phyloP scores from a whole-genome alignment of 2,329 filamentous ascomycete species.

The Aschersonia sp. region DNA sequence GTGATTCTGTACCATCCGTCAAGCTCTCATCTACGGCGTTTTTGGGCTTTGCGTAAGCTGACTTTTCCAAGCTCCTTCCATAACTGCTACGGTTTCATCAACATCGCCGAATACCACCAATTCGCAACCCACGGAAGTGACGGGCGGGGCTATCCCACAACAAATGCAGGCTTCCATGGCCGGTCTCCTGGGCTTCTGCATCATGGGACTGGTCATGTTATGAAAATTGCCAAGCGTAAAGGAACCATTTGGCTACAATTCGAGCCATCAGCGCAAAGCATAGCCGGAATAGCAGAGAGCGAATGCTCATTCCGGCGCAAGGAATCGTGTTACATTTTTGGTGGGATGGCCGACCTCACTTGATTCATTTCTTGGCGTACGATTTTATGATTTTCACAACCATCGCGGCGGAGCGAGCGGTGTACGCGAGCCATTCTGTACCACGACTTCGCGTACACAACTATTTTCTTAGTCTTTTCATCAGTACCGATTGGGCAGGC shows the following conservation, averaged over 20 bases:
- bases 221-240: conserved; percentile 5
- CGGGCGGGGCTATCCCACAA: conserved; percentile 17
- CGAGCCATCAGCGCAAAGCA: too few relatives aligned
- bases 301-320: too few relatives aligned
- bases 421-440: neutral
- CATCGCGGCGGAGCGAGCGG: conserved; percentile 1
- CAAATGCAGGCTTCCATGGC: conserved; percentile 19
- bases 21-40: neutral
- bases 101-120: conserved; percentile 12
- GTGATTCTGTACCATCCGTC: neutral
- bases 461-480: neutral
- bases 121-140: conserved; percentile 12
- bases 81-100: conserved; percentile 3
- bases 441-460: neutral
- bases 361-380: conserved; percentile 1
- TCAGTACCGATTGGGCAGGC: neutral
- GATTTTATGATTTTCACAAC: conserved; percentile 4
- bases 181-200: conserved; percentile 21
- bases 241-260: too few relatives aligned
- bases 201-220: conserved; percentile 20
- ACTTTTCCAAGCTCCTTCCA: conserved; percentile 4
- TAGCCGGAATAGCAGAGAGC: too few relatives aligned
- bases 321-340: neutral
- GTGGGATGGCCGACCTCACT: neutral
- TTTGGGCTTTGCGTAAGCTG: neutral